phyloP scores from a whole-genome alignment of 1,139 yeast genomes.

The Taiozyma sp. region DNA sequence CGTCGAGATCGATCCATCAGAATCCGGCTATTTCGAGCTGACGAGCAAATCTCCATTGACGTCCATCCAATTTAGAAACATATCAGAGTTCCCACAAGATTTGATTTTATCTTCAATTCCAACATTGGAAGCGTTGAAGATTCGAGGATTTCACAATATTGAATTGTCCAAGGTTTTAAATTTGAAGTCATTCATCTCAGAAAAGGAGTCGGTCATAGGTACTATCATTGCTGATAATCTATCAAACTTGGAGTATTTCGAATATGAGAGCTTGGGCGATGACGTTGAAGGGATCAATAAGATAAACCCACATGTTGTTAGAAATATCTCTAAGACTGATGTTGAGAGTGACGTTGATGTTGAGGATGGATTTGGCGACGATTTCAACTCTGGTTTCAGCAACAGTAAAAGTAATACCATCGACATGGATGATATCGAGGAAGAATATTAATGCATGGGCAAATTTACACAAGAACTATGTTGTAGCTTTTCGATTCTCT shows the following conservation, averaged over 20 bases:
- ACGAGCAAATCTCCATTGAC: neutral
- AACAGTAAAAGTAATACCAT: neutral
- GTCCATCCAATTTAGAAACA: neutral
- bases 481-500: neutral
- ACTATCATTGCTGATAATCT: slow-evolving; percentile 3
- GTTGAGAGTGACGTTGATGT: neutral
- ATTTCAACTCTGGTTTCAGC: neutral
- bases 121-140: neutral
- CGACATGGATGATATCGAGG: slow-evolving; percentile 7
- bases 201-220: slow-evolving; percentile 1
- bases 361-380: neutral
- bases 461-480: neutral
- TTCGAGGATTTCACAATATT: slow-evolving; percentile 1
- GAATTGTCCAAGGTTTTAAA: neutral
- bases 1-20: neutral
- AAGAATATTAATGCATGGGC: slow-evolving; percentile 4
- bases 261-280: slow-evolving; percentile 2
- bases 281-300: slow-evolving; percentile 1
- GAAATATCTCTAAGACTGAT: neutral
- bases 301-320: neutral
- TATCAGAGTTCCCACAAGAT: neutral
- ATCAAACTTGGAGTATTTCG: neutral
- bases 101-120: neutral
- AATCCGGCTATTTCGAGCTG: neutral
- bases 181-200: slow-evolving; percentile 1